Percentiles rank a stretch among this genome's conserved stretches.
Conservation (phyloP, 2,329 filamentous ascomycete species). For the Diaporthe sp. region DNA sequence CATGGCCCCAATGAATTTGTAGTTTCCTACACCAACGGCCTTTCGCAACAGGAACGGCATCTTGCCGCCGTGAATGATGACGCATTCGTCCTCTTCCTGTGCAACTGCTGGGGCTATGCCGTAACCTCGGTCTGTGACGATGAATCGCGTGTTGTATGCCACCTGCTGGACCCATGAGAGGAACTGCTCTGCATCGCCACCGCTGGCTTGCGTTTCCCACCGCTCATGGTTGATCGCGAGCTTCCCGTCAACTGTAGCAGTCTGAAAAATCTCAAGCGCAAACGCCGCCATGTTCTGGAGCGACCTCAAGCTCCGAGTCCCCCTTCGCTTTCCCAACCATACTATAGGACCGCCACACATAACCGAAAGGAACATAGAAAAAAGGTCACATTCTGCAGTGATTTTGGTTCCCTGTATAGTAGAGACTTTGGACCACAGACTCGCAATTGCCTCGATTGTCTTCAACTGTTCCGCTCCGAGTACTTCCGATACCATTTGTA, state of each 20-base stretch:
- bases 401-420: not conserved
- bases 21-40: not conserved
- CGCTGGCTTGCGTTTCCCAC: not conserved
- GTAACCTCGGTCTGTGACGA: not conserved
- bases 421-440: not conserved
- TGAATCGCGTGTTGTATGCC: not conserved
- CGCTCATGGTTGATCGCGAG: not conserved
- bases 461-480: not conserved
- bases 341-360: not conserved
- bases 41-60: not conserved
- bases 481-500: not conserved
- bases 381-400: not conserved
- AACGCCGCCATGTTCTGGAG: not conserved
- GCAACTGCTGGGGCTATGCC: not conserved
- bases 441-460: not conserved
- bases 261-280: not conserved
- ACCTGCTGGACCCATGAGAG: not conserved
- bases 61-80: not conserved
- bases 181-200: not conserved
- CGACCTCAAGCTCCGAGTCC: not conserved
- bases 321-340: no score
- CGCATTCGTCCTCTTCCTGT: not conserved
- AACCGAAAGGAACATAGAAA: not conserved
- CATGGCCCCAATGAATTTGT: not conserved
- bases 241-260: not conserved